Conservation (phyloP, 139 green algal genomes). For the Desmodesmus armatus region DNA sequence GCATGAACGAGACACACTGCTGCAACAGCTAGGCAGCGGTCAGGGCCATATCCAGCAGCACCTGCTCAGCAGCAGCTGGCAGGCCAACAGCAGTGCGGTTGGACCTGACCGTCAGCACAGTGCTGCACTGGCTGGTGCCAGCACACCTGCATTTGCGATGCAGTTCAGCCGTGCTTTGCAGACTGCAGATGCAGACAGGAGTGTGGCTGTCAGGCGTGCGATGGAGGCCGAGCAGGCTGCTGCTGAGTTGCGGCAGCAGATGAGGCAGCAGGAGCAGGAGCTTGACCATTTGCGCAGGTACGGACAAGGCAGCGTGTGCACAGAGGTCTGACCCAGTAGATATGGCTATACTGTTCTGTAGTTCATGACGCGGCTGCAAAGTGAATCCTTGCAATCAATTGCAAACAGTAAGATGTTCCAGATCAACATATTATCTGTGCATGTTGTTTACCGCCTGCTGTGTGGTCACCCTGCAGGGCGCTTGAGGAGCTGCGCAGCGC, state of each 20-base stretch:
- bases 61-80: conserved; percentile 17
- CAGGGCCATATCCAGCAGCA: neutral
- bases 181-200: conserved; percentile 9
- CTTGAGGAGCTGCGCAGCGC: conserved; percentile 16
- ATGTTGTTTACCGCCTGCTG: neutral
- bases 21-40: neutral
- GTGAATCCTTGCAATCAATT: neutral
- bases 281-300: conserved; percentile 30
- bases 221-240: neutral
- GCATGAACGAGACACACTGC: neutral
- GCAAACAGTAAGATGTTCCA: neutral
- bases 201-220: neutral
- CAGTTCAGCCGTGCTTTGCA: conserved; percentile 11
- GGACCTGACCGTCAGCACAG: neutral
- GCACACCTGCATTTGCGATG: neutral
- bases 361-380: no score
- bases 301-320: no score
- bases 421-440: neutral
- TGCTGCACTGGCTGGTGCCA: neutral
- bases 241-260: neutral
- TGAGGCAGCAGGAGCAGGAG: conserved; percentile 39
- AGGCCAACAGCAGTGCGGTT: neutral
- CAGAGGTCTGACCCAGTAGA: no score
- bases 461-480: no score
- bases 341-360: no score